Conservation (phyloP, 495 filamentous ascomycete species). For the Parathielavia appendiculata region DNA sequence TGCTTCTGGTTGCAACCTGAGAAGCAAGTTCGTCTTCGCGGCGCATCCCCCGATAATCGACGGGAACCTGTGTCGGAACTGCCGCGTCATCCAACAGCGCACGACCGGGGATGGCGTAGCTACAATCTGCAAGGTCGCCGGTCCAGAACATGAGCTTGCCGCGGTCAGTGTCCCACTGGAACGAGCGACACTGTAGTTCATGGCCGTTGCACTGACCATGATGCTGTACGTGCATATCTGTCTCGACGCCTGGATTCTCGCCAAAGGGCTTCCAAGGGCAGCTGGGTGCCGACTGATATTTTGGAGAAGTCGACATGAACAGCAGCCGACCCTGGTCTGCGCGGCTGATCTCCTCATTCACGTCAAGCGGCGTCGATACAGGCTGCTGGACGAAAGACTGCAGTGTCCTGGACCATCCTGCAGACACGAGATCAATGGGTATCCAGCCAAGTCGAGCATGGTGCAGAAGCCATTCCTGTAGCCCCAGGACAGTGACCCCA, state of each 20-base stretch:
- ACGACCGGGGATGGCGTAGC: too few species aligned
- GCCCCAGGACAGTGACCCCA: conserved; percentile 13
- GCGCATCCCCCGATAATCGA: conserved; percentile 3
- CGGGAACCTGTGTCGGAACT: neutral
- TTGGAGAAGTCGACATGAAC: neutral
- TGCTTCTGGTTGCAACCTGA: conserved; percentile 11
- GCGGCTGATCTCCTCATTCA: neutral
- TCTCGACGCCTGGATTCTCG: neutral
- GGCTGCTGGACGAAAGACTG: conserved; percentile 18
- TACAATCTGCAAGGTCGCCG: too few species aligned
- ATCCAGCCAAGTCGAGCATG: conserved; percentile 7
- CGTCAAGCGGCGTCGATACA: conserved; percentile 8
- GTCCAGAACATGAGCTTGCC: too few species aligned
- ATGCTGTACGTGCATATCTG: conserved; percentile 1
- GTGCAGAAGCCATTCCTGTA: conserved; percentile 6
- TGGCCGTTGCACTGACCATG: conserved; percentile 14
- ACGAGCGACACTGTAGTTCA: conserved; percentile 12
- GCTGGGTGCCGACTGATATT: neutral
- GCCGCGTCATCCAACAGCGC: neutral
- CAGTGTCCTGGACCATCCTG: conserved; percentile 11
- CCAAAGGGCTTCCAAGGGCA: conserved; percentile 18
- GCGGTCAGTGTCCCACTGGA: conserved; percentile 8
- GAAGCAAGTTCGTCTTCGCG: conserved; percentile 13
- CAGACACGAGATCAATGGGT: conserved; percentile 8
- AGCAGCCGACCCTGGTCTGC: conserved; percentile 20